phyloP scores from a whole-genome alignment of 2,329 filamentous ascomycete genomes.

The Fusarium sp. region DNA sequence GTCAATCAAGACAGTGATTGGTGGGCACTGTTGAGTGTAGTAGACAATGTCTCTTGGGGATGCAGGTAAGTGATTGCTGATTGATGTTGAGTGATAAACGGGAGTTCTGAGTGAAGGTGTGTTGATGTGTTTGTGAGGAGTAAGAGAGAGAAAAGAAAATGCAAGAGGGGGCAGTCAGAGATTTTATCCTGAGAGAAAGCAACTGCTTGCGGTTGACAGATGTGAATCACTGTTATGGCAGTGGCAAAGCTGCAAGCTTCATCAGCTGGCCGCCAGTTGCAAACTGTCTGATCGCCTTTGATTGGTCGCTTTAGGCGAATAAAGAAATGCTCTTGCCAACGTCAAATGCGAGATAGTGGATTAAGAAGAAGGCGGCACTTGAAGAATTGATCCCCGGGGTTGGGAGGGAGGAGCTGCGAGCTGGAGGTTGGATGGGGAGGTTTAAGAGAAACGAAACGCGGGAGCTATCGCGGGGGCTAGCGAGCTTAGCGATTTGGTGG shows the following conservation, averaged over 20 bases:
- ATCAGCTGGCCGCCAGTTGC: background rate
- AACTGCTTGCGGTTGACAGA: background rate
- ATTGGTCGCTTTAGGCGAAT: background rate
- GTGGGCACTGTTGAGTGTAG: background rate
- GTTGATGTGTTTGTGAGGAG: background rate
- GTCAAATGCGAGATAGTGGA: background rate
- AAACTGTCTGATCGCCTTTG: background rate
- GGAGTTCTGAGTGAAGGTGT: background rate
- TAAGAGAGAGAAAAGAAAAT: background rate
- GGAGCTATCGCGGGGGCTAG: constrained; percentile 14
- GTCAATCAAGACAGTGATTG: background rate
- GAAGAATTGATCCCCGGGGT: background rate
- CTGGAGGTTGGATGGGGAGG: background rate
- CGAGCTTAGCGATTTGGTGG: constrained; percentile 20
- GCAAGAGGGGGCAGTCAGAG: background rate
- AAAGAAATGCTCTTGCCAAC: background rate
- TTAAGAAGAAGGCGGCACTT: background rate
- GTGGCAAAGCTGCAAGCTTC: background rate
- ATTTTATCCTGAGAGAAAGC: constrained; percentile 11
- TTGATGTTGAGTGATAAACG: background rate
- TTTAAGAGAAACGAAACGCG: background rate
- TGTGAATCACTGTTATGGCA: constrained; percentile 4
- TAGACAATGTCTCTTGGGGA: background rate
- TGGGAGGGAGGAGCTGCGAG: background rate
- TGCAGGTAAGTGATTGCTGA: background rate